These are phyloP conservation scores for Ogataea hybrid DNA, from an alignment of 1,139 yeast genomes.

Conservation along the genomic window DNA sequence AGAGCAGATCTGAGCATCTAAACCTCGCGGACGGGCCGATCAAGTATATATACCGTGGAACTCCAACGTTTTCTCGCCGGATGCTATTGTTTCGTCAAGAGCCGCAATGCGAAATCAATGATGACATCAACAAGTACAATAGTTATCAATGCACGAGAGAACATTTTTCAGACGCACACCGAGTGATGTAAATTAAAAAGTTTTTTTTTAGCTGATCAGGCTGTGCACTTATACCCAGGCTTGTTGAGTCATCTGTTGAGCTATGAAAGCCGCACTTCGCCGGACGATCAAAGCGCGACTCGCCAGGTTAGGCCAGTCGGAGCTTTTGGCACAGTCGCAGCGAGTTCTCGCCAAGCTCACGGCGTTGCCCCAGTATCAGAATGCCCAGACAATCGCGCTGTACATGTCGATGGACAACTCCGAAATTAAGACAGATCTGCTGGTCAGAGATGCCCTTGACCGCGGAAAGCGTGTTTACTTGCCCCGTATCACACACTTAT, in stretches of 20 bases:
- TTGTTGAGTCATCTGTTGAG: constrained; percentile 10
- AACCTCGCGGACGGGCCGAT: not conserved
- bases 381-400: constrained; percentile 52
- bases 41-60: not conserved
- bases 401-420: constrained; percentile 66
- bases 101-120: constrained; percentile 9
- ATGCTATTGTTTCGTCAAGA: not conserved
- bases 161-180: constrained; percentile 5
- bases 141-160: not conserved
- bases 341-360: constrained; percentile 5
- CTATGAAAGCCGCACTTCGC: constrained; percentile 3
- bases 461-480: constrained; percentile 41
- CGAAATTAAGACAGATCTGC: constrained; percentile 55
- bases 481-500: constrained; percentile 44
- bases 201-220: constrained; percentile 6
- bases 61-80: not conserved
- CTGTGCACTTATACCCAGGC: not conserved
- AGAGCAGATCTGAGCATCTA: constrained; percentile 3
- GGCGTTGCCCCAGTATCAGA: constrained; percentile 18
- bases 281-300: constrained; percentile 7
- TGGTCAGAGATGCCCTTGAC: constrained; percentile 50
- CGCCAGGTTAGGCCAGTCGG: constrained; percentile 4
- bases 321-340: constrained; percentile 9
- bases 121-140: constrained; percentile 4
- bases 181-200: constrained; percentile 13